Conservation (phyloP, 371 early-diverging fungal species). For the Homolaphlyctis polyrhiza region DNA sequence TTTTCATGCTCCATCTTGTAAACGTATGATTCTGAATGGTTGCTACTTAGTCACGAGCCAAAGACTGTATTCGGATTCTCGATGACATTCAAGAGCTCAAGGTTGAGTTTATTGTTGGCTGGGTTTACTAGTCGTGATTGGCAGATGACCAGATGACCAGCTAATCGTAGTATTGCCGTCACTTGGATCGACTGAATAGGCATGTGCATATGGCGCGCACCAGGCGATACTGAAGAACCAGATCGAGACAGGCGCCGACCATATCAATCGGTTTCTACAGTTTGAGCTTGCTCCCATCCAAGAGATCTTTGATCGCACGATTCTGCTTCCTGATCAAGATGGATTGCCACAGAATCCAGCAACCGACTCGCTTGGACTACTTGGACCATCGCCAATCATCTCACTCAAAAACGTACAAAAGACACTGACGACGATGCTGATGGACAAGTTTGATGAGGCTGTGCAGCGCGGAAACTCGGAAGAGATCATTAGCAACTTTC, state of each 20-base stretch:
- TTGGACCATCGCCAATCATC: conserved; percentile 42
- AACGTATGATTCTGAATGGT: too few relatives aligned
- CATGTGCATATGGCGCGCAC: conserved; percentile 66
- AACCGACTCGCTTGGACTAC: not conserved
- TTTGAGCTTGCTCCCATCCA: conserved; percentile 62
- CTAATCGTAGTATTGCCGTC: not conserved
- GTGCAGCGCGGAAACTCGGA: conserved; percentile 62
- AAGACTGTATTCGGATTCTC: conserved; percentile 61
- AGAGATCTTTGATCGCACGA: conserved; percentile 51
- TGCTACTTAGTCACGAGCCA: conserved; percentile 60
- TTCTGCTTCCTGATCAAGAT: not conserved
- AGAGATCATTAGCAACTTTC: conserved; percentile 77
- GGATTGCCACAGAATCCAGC: not conserved
- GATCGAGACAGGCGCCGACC: conserved; percentile 68
- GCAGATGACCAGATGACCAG: too few relatives aligned
- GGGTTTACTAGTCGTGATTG: not conserved
- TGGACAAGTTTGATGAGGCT: conserved; percentile 73
- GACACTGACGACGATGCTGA: conserved; percentile 62
- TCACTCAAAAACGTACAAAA: conserved; percentile 57
- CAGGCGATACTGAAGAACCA: conserved; percentile 65
- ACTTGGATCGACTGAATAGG: too few relatives aligned
- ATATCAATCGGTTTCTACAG: conserved; percentile 58
- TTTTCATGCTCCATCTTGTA: not conserved
- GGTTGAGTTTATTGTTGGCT: conserved; percentile 15
- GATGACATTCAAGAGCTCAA: conserved; percentile 73